Conservation (phyloP, 345 rosid genomes). For the Microcos paniculata region DNA sequence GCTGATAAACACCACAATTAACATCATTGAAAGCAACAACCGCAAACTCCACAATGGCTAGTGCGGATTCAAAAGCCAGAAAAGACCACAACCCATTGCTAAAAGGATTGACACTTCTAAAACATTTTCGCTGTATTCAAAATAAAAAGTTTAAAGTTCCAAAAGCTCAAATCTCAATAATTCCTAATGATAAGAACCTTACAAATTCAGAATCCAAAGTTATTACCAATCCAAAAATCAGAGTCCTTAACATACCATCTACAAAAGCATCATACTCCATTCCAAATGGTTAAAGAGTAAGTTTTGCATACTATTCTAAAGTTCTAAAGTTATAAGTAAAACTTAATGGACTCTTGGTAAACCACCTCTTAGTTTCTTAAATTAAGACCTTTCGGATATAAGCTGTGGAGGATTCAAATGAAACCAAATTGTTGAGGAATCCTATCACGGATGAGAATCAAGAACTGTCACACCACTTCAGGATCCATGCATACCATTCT, state of each 20-base stretch:
- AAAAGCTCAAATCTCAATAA: neutral
- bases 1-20: neutral
- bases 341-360: neutral
- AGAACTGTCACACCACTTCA: neutral
- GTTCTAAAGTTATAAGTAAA: neutral
- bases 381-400: neutral
- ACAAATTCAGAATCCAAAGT: neutral
- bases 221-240: neutral
- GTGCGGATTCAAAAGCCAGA: slow-evolving; percentile 1
- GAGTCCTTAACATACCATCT: neutral
- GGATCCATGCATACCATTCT: neutral
- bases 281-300: neutral
- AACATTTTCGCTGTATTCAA: neutral
- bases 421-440: neutral
- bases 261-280: neutral
- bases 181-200: neutral
- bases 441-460: neutral
- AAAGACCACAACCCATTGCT: neutral
- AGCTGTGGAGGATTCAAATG: neutral
- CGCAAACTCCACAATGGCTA: neutral
- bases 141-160: neutral
- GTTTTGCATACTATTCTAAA: neutral
- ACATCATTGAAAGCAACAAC: neutral
- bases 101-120: neutral
- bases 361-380: neutral